Conservation (phyloP, 1,139 yeast genomes). For the Scheffersomyces titani region DNA sequence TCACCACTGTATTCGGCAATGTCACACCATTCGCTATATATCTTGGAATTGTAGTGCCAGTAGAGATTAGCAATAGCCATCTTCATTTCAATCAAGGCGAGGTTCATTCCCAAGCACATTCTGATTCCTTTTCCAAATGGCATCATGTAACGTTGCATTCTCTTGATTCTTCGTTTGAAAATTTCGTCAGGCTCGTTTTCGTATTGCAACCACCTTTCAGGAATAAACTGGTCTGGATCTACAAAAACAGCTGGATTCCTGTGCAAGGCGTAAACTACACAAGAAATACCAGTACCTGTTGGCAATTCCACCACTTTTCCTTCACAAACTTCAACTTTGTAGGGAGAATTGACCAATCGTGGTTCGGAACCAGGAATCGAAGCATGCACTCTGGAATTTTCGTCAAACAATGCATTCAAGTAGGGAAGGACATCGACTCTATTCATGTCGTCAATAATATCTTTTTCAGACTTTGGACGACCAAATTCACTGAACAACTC, state of each 20-base stretch:
- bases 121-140: slow-evolving; percentile 76
- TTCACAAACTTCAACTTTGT: slow-evolving; percentile 16
- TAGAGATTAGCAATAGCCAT: slow-evolving; percentile 55
- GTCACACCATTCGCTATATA: slow-evolving; percentile 48
- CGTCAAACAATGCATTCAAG: slow-evolving; percentile 59
- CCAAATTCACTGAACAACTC: slow-evolving; percentile 45
- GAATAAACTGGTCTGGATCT: slow-evolving; percentile 52
- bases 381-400: slow-evolving; percentile 61
- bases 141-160: slow-evolving; percentile 58
- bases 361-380: slow-evolving; percentile 81
- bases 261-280: slow-evolving; percentile 69
- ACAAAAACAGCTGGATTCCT: slow-evolving; percentile 52
- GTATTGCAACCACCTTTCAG: slow-evolving; percentile 61
- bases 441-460: slow-evolving; percentile 33
- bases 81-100: slow-evolving; percentile 69
- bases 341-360: slow-evolving; percentile 42
- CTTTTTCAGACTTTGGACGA: slow-evolving; percentile 23
- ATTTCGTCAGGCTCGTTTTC: slow-evolving; percentile 32
- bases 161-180: slow-evolving; percentile 37
- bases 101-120: slow-evolving; percentile 73
- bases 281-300: slow-evolving; percentile 56
- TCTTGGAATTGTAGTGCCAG: slow-evolving; percentile 41
- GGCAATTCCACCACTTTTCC: slow-evolving; percentile 42
- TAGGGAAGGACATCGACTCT: slow-evolving; percentile 53
- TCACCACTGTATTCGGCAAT: slow-evolving; percentile 18